Evolutionary conservation across 768 basidiomycete species (phyloP).

Genomic region (Amanita polypyramis): DNA sequence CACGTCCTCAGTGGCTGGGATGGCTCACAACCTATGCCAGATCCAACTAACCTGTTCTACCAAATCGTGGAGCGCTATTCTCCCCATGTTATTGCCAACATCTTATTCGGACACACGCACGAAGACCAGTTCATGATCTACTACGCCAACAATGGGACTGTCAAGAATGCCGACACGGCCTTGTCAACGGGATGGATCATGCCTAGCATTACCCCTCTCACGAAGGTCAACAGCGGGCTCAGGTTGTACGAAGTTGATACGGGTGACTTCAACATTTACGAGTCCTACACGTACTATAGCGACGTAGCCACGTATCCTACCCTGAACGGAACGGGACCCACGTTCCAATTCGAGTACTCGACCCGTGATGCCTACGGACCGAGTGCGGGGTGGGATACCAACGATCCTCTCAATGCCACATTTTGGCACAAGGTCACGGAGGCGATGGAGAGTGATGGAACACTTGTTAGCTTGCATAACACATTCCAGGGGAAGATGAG

Average conservation of each 20-base stretch:
- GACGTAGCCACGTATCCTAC: slow-evolving; percentile 49
- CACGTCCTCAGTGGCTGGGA: slow-evolving; percentile 42
- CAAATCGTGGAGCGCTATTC: slow-evolving; percentile 63
- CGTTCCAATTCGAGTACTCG: slow-evolving; percentile 56
- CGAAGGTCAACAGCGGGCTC: slow-evolving; percentile 69
- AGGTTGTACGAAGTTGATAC: slow-evolving; percentile 65
- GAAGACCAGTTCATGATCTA: slow-evolving; percentile 37
- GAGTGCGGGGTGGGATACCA: not conserved
- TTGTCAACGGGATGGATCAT: slow-evolving; percentile 31
- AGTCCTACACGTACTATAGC: slow-evolving; percentile 62
- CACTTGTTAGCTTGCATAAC: not conserved
- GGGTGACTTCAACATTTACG: slow-evolving; percentile 49
- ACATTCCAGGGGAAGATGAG: not conserved
- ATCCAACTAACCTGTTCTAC: slow-evolving; percentile 57
- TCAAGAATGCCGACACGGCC: not conserved
- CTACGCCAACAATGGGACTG: slow-evolving; percentile 15
- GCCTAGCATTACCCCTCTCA: slow-evolving; percentile 61
- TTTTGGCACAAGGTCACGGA: not conserved
- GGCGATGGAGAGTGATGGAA: not conserved
- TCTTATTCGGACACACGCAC: slow-evolving; percentile 53
- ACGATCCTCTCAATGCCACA: not conserved
- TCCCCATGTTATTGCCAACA: slow-evolving; percentile 67
- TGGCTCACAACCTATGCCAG: slow-evolving; percentile 49
- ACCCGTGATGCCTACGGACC: slow-evolving; percentile 53
- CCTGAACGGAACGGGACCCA: slow-evolving; percentile 54